Evolutionary conservation across 108 stramenopile genomes (phyloP).

Genomic region (Schizochytrium sp.): DNA sequence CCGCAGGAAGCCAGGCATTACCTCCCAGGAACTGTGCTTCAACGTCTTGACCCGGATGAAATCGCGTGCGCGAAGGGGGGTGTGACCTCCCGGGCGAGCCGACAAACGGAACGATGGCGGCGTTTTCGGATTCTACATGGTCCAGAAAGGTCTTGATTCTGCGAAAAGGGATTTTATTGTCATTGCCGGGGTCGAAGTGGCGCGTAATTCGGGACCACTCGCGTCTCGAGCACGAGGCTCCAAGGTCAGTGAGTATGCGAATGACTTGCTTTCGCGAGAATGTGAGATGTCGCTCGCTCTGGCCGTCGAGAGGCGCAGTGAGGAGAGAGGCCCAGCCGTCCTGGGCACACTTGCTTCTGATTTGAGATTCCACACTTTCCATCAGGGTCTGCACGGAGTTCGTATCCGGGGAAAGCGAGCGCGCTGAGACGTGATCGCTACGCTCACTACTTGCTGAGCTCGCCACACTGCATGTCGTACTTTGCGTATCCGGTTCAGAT

Average conservation of each 20-base stretch:
- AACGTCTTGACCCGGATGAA: not conserved
- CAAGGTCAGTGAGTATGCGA: not conserved
- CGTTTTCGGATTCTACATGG: not conserved
- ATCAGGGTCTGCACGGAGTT: not conserved
- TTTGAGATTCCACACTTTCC: not conserved
- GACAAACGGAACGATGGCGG: not conserved
- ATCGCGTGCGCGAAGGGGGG: no score
- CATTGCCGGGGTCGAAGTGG: not conserved
- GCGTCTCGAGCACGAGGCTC: not conserved
- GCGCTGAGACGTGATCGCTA: no score
- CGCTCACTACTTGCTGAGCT: no score
- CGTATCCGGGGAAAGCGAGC: not conserved
- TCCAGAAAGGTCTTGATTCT: not conserved
- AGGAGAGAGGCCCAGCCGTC: not conserved
- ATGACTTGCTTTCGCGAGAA: not conserved
- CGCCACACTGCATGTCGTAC: no score
- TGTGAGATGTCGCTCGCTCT: not conserved
- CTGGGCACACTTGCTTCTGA: not conserved
- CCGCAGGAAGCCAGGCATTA: not conserved
- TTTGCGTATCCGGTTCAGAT: not conserved
- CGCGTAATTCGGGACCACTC: not conserved
- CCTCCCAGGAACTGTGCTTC: not conserved
- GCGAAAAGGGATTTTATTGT: not conserved
- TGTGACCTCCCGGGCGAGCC: no score
- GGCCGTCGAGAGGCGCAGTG: not conserved